phyloP scores from a whole-genome alignment of 306 rosid species.

The Malus fusca region DNA sequence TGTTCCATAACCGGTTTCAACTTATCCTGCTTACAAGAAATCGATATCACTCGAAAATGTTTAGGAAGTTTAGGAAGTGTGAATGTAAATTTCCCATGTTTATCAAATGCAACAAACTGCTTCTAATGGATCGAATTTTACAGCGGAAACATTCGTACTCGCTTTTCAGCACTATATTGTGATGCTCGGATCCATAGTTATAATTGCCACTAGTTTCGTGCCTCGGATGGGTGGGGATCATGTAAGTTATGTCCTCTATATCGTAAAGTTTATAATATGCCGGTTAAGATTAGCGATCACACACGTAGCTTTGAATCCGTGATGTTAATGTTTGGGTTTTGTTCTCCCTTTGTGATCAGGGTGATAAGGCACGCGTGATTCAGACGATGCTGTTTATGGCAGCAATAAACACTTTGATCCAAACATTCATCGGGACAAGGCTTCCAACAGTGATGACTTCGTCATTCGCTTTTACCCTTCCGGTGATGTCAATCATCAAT shows the following conservation, averaged over 20 bases:
- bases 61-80: not conserved
- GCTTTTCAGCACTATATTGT: constrained; percentile 95
- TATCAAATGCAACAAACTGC: not conserved
- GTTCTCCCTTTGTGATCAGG: constrained; percentile 32
- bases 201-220: constrained; percentile 63
- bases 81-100: not conserved
- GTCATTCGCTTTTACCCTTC: constrained; percentile 59
- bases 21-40: not conserved
- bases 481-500: constrained; percentile 67
- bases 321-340: not conserved
- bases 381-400: constrained; percentile 78
- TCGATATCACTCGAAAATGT: not conserved
- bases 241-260: constrained; percentile 39
- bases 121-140: constrained; percentile 11
- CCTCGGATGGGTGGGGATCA: constrained; percentile 80
- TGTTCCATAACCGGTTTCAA: not conserved
- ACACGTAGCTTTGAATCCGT: not conserved
- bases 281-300: not conserved
- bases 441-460: constrained; percentile 83
- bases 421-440: constrained; percentile 72
- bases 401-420: constrained; percentile 75
- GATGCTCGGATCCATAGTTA: constrained; percentile 87
- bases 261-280: not conserved
- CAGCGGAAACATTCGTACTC: constrained; percentile 65
- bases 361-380: constrained; percentile 89